Percentiles rank a stretch among this genome's conserved stretches.
phyloP scores from a whole-genome alignment of 1,284 basidiomycete species.

The Leccinum griseonigrum region DNA sequence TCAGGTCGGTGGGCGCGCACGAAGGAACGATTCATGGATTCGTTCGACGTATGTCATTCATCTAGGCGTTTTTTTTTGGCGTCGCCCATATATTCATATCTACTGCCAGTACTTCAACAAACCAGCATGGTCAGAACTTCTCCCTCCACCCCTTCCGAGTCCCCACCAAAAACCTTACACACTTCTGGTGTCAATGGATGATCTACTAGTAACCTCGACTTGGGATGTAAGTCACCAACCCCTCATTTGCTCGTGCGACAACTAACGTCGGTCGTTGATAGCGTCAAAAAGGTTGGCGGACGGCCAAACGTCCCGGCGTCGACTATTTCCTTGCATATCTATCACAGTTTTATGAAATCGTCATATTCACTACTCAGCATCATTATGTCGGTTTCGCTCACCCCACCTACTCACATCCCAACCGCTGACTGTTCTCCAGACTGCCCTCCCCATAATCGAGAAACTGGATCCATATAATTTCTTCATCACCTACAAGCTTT shows the following conservation, averaged over 20 bases:
- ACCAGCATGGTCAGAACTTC: slow-evolving; percentile 88
- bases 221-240: slow-evolving; percentile 79
- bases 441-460: slow-evolving; percentile 86
- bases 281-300: slow-evolving; percentile 87
- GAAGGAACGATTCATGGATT: slow-evolving; percentile 52
- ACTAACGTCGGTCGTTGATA: slow-evolving; percentile 29
- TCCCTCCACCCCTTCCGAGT: slow-evolving; percentile 84
- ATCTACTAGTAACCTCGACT: slow-evolving; percentile 85
- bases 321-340: slow-evolving; percentile 98
- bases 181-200: slow-evolving; percentile 88
- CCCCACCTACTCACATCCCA: not conserved
- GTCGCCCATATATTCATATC: not conserved
- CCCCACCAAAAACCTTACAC: slow-evolving; percentile 92
- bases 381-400: slow-evolving; percentile 65
- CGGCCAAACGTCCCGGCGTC: slow-evolving; percentile 92
- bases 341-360: slow-evolving; percentile 97
- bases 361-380: slow-evolving; percentile 92
- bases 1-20: slow-evolving; percentile 62
- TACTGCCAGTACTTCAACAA: slow-evolving; percentile 80
- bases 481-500: slow-evolving; percentile 87
- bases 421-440: slow-evolving; percentile 45
- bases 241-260: not conserved
- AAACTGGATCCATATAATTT: slow-evolving; percentile 94
- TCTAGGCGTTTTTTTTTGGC: not conserved
- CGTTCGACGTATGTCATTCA: slow-evolving; percentile 60